Base-by-base conservation (phyloP, 2,329 filamentous ascomycete species). In the Alternaria sp. region DNA sequence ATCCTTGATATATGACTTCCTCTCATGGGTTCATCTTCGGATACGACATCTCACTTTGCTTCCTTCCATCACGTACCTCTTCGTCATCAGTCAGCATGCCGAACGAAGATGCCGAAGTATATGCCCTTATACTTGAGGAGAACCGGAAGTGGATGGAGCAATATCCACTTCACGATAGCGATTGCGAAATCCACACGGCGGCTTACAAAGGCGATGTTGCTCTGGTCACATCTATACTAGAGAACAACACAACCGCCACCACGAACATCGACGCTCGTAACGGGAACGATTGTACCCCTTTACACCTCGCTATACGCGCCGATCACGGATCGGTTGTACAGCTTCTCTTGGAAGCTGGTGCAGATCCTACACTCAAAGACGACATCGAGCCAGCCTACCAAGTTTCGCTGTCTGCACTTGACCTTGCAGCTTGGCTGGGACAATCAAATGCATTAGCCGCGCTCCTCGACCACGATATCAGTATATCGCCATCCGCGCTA, bases 301-400 rank as follows among this genome's bases (percentile, higher is more conserved):
- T 58, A n/a, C 44, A 58, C 21, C 55, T 58, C 20, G 44, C 55
- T n/a, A 58, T 58, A 46, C 20, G 28, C 8, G 55, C 18, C 5
- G 28, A 58, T 20, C 44, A 49, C 23, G 30, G 18, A 49, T 21
- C 30, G 21, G 37, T 33, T 20, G 44, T 49, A n/a, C 20, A 28
- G 1, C 47, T 43, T 49, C 20, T 58, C 14, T 37, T 37, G 33
- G 33, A 37, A 37, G 33, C 33, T n/a, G 33, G 33, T 37, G 0
- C 33, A 37, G 33, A 37, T 37, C 33, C 15, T 37, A 37, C 33
- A 37, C 7, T 37, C 33, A n/a, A 37, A 37, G 33, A 37, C 15
- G 33, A 37, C 33, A n/a, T 37, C 33, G 33, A 37, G 33, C 33
- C 33, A 37, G 33, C 33, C 33, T 37, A 37, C 33, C 4, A 5